These are phyloP conservation scores for Colletotrichum tabaci DNA, from an alignment of 2,329 filamentous ascomycete species.

Conservation along the genomic window DNA sequence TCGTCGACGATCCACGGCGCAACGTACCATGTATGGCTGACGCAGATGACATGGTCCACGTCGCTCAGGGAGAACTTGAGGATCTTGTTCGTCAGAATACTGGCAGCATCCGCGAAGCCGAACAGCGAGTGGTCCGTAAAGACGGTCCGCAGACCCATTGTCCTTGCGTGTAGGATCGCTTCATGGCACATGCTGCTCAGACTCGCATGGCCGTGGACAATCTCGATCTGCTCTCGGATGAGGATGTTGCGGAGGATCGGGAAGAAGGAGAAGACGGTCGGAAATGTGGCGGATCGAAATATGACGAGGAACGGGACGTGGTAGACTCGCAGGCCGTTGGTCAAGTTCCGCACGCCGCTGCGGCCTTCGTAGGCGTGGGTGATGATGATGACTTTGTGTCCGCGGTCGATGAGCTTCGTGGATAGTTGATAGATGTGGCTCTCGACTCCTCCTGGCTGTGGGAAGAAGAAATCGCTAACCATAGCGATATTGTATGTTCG, in stretches of 20 bases:
- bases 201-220: constrained; percentile 97
- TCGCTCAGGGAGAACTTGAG: constrained; percentile 97
- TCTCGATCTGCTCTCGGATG: constrained; percentile 93
- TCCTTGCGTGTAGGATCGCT: constrained; percentile 92
- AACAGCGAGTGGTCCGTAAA: constrained; percentile 99
- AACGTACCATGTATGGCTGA: constrained; percentile 92
- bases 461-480: constrained; percentile 99
- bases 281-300: constrained; percentile 93
- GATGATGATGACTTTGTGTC: constrained; percentile 98
- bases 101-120: constrained; percentile 95
- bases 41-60: constrained; percentile 97
- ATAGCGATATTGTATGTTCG: constrained; percentile 82
- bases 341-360: constrained; percentile 93
- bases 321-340: constrained; percentile 98
- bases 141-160: constrained; percentile 95
- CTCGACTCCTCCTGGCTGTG: constrained; percentile 95
- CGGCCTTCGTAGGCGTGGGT: constrained; percentile 95
- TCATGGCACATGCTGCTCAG: constrained; percentile 95
- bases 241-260: constrained; percentile 98
- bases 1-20: neutral
- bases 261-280: constrained; percentile 98
- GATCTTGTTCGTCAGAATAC: constrained; percentile 96
- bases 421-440: constrained; percentile 99
- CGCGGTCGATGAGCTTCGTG: constrained; percentile 95
- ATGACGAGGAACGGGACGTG: constrained; percentile 97